These are phyloP conservation scores for Ganoderma resinaceum DNA, from an alignment of 1,284 basidiomycete genomes.

Conservation along the genomic window DNA sequence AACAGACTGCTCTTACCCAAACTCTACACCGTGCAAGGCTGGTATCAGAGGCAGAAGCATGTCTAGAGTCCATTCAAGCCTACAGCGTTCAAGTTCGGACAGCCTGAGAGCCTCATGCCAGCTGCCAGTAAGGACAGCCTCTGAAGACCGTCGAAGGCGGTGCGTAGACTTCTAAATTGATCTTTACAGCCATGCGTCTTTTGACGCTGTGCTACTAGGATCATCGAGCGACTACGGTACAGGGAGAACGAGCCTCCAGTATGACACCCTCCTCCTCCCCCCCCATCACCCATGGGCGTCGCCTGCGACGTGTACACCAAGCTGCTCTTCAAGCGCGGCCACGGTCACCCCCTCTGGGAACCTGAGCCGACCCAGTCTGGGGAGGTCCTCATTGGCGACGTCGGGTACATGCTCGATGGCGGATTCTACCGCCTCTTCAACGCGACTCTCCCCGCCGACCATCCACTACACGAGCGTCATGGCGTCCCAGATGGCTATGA, in stretches of 20 bases:
- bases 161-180: background rate
- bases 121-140: background rate
- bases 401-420: conserved; percentile 38
- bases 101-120: no score
- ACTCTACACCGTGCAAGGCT: no score
- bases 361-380: conserved; percentile 28
- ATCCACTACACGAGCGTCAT: conserved; percentile 29
- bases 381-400: conserved; percentile 38
- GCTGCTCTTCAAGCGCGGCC: conserved; percentile 26
- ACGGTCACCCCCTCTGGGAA: conserved; percentile 34
- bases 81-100: no score
- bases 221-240: background rate
- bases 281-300: background rate
- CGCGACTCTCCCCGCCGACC: conserved; percentile 30
- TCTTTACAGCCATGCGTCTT: background rate
- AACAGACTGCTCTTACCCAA: no score
- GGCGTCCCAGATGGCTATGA: conserved; percentile 31
- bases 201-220: background rate
- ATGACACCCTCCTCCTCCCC: background rate
- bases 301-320: conserved; percentile 28
- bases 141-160: background rate
- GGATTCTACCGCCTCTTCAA: conserved; percentile 42
- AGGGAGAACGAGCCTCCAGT: background rate
- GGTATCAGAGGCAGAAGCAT: no score
- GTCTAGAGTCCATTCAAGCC: no score